Percentiles rank a stretch among this genome's conserved stretches.
Conservation (phyloP, 495 filamentous ascomycete species). For the Aspergillus homomorphus region DNA sequence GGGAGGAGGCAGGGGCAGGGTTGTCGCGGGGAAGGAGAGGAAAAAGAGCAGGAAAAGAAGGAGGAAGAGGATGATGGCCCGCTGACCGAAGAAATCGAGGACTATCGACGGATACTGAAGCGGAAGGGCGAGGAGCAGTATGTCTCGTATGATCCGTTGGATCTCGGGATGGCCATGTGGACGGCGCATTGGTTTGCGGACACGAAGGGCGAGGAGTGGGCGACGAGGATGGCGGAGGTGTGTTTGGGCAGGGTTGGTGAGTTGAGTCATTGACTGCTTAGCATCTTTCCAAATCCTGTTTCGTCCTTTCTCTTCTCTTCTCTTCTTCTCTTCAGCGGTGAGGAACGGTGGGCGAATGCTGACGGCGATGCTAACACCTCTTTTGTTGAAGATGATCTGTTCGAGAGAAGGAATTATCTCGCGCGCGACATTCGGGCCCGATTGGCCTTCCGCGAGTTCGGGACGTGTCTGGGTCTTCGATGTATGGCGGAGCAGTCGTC, state of each 20-base stretch:
- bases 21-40: conserved; percentile 21
- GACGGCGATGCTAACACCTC: neutral
- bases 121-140: conserved; percentile 46
- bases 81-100: conserved; percentile 60
- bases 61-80: conserved; percentile 42
- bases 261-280: no score
- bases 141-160: conserved; percentile 53
- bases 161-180: conserved; percentile 68
- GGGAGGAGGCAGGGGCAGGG: conserved; percentile 12
- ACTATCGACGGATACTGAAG: conserved; percentile 57
- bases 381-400: conserved; percentile 44
- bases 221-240: conserved; percentile 36
- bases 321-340: neutral
- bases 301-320: conserved; percentile 1
- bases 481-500: conserved; percentile 42
- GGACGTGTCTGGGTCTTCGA: conserved; percentile 53
- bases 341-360: neutral
- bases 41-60: conserved; percentile 49
- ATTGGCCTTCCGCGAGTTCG: conserved; percentile 65
- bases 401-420: conserved; percentile 42
- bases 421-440: conserved; percentile 39
- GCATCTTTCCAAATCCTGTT: no score
- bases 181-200: conserved; percentile 55
- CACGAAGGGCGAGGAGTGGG: conserved; percentile 48
- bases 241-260: conserved; percentile 48